Evolutionary conservation across 208 protist species (phyloP).

Genomic region (Acanthamoeba polyphaga): DNA sequence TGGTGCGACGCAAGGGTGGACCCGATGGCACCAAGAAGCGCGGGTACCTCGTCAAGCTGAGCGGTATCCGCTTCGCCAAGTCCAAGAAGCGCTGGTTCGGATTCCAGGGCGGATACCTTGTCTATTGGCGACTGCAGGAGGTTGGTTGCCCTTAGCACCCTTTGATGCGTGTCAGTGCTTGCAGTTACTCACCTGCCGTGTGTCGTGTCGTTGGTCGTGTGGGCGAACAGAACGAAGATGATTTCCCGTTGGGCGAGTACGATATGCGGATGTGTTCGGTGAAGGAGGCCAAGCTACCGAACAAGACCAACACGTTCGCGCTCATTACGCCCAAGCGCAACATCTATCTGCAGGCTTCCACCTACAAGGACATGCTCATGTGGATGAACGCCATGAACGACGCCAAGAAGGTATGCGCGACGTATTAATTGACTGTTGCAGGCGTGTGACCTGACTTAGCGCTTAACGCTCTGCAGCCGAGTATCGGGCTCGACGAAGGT

Average conservation of each 20-base stretch:
- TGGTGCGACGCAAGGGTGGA: slow-evolving; percentile 12
- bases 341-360: slow-evolving; percentile 56
- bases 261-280: slow-evolving; percentile 49
- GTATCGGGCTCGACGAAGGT: background rate
- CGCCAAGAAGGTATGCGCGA: background rate
- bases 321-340: slow-evolving; percentile 54
- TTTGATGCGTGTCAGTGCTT: no score
- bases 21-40: slow-evolving; percentile 18
- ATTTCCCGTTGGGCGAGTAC: slow-evolving; percentile 32
- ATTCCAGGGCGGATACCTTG: slow-evolving; percentile 9
- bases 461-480: background rate
- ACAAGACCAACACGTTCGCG: slow-evolving; percentile 21
- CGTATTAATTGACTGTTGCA: background rate
- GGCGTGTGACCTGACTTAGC: background rate
- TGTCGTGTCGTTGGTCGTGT: background rate
- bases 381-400: slow-evolving; percentile 64
- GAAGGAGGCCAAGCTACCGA: slow-evolving; percentile 54
- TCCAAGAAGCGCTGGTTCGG: slow-evolving; percentile 23
- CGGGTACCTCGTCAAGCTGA: slow-evolving; percentile 30
- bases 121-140: slow-evolving; percentile 45
- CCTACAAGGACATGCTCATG: slow-evolving; percentile 56
- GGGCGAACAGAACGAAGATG: background rate
- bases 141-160: background rate
- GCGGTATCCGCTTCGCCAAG: slow-evolving; percentile 34
- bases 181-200: background rate